phyloP scores from a whole-genome alignment of 2,329 filamentous ascomycete genomes.

The Ramularia endophylla region DNA sequence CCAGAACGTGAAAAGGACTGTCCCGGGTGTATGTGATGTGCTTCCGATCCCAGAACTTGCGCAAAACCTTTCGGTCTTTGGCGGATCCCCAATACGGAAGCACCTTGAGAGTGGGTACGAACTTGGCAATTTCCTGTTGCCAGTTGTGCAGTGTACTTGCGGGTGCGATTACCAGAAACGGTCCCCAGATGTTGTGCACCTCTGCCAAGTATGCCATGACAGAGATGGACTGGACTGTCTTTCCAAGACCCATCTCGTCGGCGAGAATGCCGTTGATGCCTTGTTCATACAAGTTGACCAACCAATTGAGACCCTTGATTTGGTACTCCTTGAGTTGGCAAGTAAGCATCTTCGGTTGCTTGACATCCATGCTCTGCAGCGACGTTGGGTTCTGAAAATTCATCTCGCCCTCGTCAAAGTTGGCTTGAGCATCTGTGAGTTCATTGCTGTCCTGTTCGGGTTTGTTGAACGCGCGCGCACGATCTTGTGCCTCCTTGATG shows the following conservation, averaged over 20 bases:
- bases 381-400: constrained; percentile 99
- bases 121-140: constrained; percentile 96
- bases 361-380: constrained; percentile 86
- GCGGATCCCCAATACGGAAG: constrained; percentile 97
- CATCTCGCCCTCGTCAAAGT: constrained; percentile 93
- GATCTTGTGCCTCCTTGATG: constrained; percentile 87
- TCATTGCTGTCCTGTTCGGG: constrained; percentile 51
- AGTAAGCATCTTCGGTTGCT: constrained; percentile 88
- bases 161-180: constrained; percentile 92
- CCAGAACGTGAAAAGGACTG: constrained; percentile 88
- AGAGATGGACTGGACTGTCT: constrained; percentile 97
- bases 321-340: constrained; percentile 98
- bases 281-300: constrained; percentile 98
- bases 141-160: constrained; percentile 97
- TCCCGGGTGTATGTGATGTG: constrained; percentile 93
- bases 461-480: constrained; percentile 88
- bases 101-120: constrained; percentile 91
- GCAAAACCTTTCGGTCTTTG: constrained; percentile 87
- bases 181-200: constrained; percentile 96
- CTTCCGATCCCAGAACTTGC: constrained; percentile 99
- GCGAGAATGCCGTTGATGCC: constrained; percentile 99
- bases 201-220: constrained; percentile 99
- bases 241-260: constrained; percentile 99
- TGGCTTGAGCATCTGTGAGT: constrained; percentile 23
- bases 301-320: constrained; percentile 97